A percentile compares a stretch with the other conserved stretches of the same genome.
Conservation (phyloP, 2,329 filamentous ascomycete genomes). For the Scedosporium minutisporum region DNA sequence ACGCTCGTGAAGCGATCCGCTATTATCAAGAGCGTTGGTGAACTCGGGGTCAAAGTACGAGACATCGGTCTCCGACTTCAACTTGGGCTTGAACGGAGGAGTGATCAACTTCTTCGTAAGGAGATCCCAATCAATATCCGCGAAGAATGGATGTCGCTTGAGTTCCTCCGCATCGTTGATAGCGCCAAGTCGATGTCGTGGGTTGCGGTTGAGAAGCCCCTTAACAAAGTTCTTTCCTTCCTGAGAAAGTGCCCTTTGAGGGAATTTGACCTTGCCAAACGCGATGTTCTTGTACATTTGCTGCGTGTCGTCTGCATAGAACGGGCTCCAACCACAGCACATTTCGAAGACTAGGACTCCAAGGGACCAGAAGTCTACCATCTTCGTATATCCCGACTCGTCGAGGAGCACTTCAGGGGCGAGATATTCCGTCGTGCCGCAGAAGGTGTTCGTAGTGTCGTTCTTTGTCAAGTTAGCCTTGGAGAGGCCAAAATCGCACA, state of each 20-base stretch:
- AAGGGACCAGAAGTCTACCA: constrained; percentile 99
- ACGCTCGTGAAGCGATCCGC: constrained; percentile 80
- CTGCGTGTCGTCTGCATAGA: constrained; percentile 97
- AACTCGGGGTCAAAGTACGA: constrained; percentile 99
- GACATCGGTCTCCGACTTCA: constrained; percentile 91
- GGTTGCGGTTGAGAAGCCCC: constrained; percentile 91
- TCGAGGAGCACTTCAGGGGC: constrained; percentile 92
- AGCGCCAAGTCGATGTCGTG: constrained; percentile 86
- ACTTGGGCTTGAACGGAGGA: constrained; percentile 93
- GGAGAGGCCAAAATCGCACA: constrained; percentile 95
- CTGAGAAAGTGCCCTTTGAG: constrained; percentile 83
- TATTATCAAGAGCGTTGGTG: constrained; percentile 83
- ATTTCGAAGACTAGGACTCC: constrained; percentile 98
- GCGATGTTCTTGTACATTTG: constrained; percentile 99
- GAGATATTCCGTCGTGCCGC: constrained; percentile 94
- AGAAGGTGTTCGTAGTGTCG: constrained; percentile 97
- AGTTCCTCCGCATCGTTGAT: constrained; percentile 87
- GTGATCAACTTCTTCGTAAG: constrained; percentile 85
- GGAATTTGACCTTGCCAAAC: constrained; percentile 96
- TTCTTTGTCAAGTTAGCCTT: constrained; percentile 97
- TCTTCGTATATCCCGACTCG: constrained; percentile 96
- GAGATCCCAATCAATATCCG: constrained; percentile 84
- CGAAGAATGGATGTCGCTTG: constrained; percentile 90
- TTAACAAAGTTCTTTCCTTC: constrained; percentile 98
- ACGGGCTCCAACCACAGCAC: constrained; percentile 99